Percentiles rank a stretch among this genome's conserved stretches.
Evolutionary conservation across 1,284 basidiomycete species (phyloP).

Genomic region (Peniophora sp.): DNA sequence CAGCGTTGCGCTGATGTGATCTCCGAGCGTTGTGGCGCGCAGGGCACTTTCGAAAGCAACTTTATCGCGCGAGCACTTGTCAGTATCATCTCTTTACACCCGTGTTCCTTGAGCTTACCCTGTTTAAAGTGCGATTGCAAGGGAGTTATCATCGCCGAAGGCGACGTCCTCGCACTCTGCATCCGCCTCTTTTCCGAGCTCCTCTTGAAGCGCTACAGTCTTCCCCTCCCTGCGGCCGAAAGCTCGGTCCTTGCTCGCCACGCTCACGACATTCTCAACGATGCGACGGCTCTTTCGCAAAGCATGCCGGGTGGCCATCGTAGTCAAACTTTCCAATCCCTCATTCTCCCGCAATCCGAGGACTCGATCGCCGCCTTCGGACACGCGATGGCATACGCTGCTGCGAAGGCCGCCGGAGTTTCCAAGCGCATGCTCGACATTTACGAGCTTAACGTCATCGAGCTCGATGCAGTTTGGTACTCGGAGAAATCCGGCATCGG

Average conservation of each 20-base stretch:
- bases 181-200: constrained; percentile 28
- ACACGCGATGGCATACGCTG: constrained; percentile 41
- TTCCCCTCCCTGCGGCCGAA: constrained; percentile 19
- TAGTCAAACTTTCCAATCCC: constrained; percentile 21
- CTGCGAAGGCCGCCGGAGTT: constrained; percentile 26
- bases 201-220: constrained; percentile 21
- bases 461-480: constrained; percentile 33
- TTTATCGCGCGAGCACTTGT: constrained; percentile 31
- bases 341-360: constrained; percentile 29
- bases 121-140: constrained; percentile 15
- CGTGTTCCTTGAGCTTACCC: too few species aligned
- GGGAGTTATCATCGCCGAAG: constrained; percentile 35
- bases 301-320: constrained; percentile 20
- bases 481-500: constrained; percentile 20
- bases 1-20: constrained; percentile 24
- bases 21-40: constrained; percentile 40
- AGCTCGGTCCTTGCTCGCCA: constrained; percentile 25
- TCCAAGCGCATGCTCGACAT: constrained; percentile 21
- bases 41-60: constrained; percentile 37
- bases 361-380: constrained; percentile 34
- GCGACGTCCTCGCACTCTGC: constrained; percentile 30
- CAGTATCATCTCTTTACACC: too few species aligned
- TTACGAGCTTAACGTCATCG: constrained; percentile 24
- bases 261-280: constrained; percentile 26
- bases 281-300: constrained; percentile 15